phyloP scores from a whole-genome alignment of 176 grass and related monocot species.

The Oryza glaberrima region DNA sequence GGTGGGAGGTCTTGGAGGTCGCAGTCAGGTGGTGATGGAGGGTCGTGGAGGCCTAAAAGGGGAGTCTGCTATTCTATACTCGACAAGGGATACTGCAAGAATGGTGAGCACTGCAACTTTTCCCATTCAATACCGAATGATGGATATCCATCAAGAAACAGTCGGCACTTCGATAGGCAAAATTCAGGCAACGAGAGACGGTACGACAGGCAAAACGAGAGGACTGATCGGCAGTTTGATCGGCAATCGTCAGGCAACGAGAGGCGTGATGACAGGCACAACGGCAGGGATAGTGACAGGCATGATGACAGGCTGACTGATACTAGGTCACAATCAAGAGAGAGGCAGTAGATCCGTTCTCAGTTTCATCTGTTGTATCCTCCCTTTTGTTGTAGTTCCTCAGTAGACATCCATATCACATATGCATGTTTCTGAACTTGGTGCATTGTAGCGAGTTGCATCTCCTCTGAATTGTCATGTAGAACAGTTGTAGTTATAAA shows the following conservation, averaged over 20 bases:
- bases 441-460: conserved; percentile 30
- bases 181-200: conserved; percentile 33
- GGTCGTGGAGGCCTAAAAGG: conserved; percentile 6
- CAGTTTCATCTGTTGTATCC: conserved; percentile 16
- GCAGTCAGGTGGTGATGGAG: conserved; percentile 50
- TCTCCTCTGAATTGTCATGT: conserved; percentile 22
- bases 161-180: conserved; percentile 42
- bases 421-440: conserved; percentile 39
- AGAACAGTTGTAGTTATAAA: conserved; percentile 44
- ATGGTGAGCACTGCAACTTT: conserved; percentile 42
- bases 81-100: conserved; percentile 49
- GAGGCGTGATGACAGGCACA: conserved; percentile 37
- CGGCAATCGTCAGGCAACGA: conserved; percentile 45
- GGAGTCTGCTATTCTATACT: conserved; percentile 42
- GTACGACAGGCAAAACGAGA: conserved; percentile 40
- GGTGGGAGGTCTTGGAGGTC: conserved; percentile 48
- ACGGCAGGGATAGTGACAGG: conserved; percentile 11
- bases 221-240: conserved; percentile 47
- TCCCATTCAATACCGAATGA: conserved; percentile 38
- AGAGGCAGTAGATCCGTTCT: conserved; percentile 34
- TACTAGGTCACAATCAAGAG: conserved; percentile 50
- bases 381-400: conserved; percentile 65
- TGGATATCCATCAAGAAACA: conserved; percentile 32
- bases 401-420: conserved; percentile 24
- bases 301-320: conserved; percentile 35